phyloP scores from a whole-genome alignment of 805 yeast genomes.

The Candida bentonensis region DNA sequence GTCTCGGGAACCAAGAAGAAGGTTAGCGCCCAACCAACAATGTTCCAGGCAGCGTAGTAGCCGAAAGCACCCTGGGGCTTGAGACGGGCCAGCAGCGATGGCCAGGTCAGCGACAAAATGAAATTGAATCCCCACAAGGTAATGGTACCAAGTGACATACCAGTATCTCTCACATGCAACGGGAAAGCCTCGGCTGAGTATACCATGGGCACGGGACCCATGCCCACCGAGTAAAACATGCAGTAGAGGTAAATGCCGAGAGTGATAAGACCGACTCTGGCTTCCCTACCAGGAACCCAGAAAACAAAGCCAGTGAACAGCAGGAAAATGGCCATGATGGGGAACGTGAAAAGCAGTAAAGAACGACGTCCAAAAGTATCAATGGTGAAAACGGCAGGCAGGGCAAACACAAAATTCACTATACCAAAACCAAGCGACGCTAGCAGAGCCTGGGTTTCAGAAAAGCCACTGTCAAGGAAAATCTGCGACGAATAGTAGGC shows the following conservation, averaged over 20 bases:
- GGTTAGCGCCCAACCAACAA: conserved; percentile 54
- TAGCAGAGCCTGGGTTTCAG: conserved; percentile 46
- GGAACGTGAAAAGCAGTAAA: conserved; percentile 43
- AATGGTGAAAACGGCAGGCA: conserved; percentile 71
- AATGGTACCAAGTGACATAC: conserved; percentile 27
- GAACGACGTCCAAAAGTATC: conserved; percentile 64
- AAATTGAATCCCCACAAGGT: conserved; percentile 38
- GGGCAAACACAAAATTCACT: conserved; percentile 64
- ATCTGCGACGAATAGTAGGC: conserved; percentile 75
- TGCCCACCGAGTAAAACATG: conserved; percentile 66
- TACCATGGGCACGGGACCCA: conserved; percentile 84
- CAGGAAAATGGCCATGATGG: conserved; percentile 41
- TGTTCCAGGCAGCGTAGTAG: conserved; percentile 78
- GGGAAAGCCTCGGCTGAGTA: conserved; percentile 58
- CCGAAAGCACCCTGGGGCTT: conserved; percentile 79
- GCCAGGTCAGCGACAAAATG: conserved; percentile 65
- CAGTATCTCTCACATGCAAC: conserved; percentile 13
- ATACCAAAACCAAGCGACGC: conserved; percentile 85
- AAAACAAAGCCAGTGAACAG: conserved; percentile 46
- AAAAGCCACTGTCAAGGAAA: conserved; percentile 53
- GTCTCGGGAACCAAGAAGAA: conserved; percentile 48
- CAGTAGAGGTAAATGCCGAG: conserved; percentile 64
- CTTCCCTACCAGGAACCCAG: conserved; percentile 39
- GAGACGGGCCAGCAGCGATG: conserved; percentile 50
- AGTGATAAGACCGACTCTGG: conserved; percentile 51